Base-by-base conservation (phyloP, 352 stramenopile species). In the Phytophthora uliginosa region DNA sequence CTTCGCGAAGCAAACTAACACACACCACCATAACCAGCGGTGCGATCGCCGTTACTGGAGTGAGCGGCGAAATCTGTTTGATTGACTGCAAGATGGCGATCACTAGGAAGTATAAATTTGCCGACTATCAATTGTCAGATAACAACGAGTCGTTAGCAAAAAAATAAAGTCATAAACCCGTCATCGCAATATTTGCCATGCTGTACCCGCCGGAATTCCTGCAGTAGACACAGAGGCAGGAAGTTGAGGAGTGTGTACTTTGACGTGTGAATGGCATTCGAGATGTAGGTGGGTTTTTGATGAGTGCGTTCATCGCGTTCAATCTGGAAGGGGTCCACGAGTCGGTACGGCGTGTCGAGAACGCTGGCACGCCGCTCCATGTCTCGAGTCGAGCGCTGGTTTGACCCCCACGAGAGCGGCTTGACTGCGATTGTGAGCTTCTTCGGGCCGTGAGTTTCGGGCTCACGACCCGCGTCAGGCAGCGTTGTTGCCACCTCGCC, bases 81-180 rank as follows among this genome's bases (percentile, higher is more conserved):
- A 98, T 85, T 1, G 95, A 95, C 87, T 99, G 98, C 53, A 99
- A 83, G 33, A 95, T 78, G 4, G 92, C 92, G 51, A 99, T 97
- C 66, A 93, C 82, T 13, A 98, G 73, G 77, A 99, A 99, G 78
- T 99, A 99, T 66, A 98, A 74, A 71, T 99, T 99, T 3, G 93
- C 94, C 61, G 96, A 93, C 76, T 95, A 67, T 36, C 80, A 92
- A 26, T 26, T 26, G 24, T 26, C 24, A 26, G 24, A 26, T 26
- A 26, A 65, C 50, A 95, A 88, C 31, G 97, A 65, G 17, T 13
- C 52, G 59, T 69, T 56, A 69, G 62, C 38, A 42, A 13, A 13
- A 31, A 31, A 31, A 22, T 28, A 18, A 38, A 6, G 1, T 51
- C 72, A 42, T 42, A 12, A 42, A 12, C 34, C 9, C 34, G n/a